Conservation (phyloP, 106 monocot genomes). For the Iris macrosiphon region DNA sequence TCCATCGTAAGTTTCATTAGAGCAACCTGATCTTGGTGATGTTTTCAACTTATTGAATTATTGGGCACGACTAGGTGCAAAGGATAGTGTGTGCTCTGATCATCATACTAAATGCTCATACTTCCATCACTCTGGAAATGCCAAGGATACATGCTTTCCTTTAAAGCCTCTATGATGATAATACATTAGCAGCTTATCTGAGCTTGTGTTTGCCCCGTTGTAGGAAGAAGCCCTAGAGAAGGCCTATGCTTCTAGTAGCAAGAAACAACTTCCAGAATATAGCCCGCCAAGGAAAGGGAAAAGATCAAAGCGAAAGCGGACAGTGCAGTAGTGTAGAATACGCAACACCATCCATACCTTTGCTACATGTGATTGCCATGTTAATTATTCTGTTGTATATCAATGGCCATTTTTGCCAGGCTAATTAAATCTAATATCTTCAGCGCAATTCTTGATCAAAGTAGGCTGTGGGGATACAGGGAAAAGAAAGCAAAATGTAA, state of each 20-base stretch:
- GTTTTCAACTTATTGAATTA: no score
- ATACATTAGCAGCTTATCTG: neutral
- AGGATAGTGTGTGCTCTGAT: no score
- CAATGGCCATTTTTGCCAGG: slow-evolving; percentile 14
- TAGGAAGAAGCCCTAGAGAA: slow-evolving; percentile 43
- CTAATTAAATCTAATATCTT: neutral
- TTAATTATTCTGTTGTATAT: neutral
- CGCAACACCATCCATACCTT: neutral
- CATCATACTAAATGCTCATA: neutral
- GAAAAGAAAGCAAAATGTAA: no score
- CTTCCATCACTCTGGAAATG: neutral
- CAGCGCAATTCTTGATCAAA: neutral
- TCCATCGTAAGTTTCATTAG: no score
- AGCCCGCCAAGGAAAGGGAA: slow-evolving; percentile 71
- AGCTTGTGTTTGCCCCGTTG: neutral
- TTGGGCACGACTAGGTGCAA: neutral
- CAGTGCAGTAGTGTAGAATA: slow-evolving; percentile 27
- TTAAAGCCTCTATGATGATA: neutral
- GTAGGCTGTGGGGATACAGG: no score
- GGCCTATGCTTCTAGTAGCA: slow-evolving; percentile 39
- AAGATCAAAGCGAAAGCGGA: slow-evolving; percentile 86
- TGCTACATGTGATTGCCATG: slow-evolving; percentile 3
- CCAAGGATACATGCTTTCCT: neutral
- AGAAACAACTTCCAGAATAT: slow-evolving; percentile 57
- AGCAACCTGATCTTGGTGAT: no score